Conservation (phyloP, 495 filamentous ascomycete genomes). For the Penicillium taxi region DNA sequence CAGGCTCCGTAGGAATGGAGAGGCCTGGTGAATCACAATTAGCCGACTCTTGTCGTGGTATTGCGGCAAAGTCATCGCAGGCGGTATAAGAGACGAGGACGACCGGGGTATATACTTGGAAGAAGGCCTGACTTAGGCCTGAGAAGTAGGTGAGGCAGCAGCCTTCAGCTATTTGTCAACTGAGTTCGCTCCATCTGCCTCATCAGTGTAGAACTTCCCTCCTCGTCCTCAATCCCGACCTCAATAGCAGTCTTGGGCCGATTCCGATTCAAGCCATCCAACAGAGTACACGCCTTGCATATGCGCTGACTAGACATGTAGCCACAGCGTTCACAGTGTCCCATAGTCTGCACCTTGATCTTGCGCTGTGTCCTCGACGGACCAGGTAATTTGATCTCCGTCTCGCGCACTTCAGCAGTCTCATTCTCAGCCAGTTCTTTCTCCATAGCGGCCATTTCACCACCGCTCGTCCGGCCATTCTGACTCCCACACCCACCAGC, state of each 20-base stretch:
- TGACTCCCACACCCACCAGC: constrained; percentile 67
- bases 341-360: constrained; percentile 62
- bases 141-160: no score
- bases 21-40: no score
- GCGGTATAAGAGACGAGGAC: no score
- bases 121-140: no score
- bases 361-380: constrained; percentile 18
- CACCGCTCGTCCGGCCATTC: constrained; percentile 60
- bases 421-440: constrained; percentile 64
- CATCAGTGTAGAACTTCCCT: constrained; percentile 46
- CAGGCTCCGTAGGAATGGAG: no score
- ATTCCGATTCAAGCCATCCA: constrained; percentile 89
- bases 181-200: constrained; percentile 48
- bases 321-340: constrained; percentile 78
- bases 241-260: constrained; percentile 69
- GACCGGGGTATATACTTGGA: no score
- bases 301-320: constrained; percentile 94
- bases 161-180: constrained; percentile 29
- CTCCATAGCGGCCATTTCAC: constrained; percentile 94
- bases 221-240: constrained; percentile 44
- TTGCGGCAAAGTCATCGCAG: no score
- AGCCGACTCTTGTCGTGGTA: no score
- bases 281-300: constrained; percentile 86
- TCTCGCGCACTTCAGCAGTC: constrained; percentile 55
- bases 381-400: constrained; percentile 52